Evolutionary conservation across 1,139 yeast genomes (phyloP), one percentile per base, ranked within the genome.

Genomic region (Diutina neorugosa): DNA sequence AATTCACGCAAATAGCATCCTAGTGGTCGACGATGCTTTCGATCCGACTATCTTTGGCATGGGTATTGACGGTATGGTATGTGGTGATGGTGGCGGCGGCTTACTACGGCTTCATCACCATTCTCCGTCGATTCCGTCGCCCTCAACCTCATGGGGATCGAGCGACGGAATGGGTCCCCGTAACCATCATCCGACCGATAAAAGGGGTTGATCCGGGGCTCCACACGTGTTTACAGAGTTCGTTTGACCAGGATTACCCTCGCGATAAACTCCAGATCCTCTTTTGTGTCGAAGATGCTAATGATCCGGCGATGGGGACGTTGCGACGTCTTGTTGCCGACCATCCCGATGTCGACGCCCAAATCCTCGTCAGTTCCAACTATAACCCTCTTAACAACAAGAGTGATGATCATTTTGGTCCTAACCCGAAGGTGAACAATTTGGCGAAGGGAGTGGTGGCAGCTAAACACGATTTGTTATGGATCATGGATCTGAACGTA

Each of bases 401-500:
- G 1, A 80, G 77, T 23, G 67, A 69, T 43, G 81, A 76, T 54
- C 76, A 77, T 59, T 84, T 71, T 61, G 96, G 96, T 0, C 95
- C 96, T 2, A 89, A 89, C 62, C 97, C 97, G 11, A 89, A 89
- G 66, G 87, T 89, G 54, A 88, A 88, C 67, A 89, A 89, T 65
- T 71, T 89, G 52, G 81, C 91, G 19, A 86, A 86, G 64, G 96
- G 96, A 3, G 87, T 84, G 62, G 64, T 69, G 49, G 66, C 67
- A 1, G 91, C 96, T 14, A 78, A 80, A 60, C 71, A 80, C 65
- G 96, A 89, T 63, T 77, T 86, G 37, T 61, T 89, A 14, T 89
- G 97, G 96, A 80, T 88, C n/a, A 74, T 87, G 70, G 97, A 89
- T 65, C 82, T 93, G 47, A 89, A 89, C 62, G 94, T 86, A 7